Percentiles rank a stretch among this genome's conserved stretches.
Conservation (phyloP, 805 yeast species). For the Barnettozyma siamensis region DNA sequence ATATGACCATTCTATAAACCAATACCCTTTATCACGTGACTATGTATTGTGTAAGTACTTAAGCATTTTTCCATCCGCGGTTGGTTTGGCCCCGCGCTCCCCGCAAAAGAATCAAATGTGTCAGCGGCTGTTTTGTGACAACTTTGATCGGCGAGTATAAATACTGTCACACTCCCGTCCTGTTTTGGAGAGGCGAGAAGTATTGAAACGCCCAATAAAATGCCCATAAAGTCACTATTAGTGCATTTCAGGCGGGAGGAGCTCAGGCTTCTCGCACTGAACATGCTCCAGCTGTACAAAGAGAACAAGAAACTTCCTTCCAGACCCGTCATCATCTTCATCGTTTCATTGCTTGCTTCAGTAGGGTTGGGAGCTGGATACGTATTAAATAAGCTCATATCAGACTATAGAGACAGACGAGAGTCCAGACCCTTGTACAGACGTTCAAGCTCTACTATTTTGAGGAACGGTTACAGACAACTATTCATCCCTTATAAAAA, state of each 20-base stretch:
- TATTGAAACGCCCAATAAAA: no score
- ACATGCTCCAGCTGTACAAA: constrained; percentile 21
- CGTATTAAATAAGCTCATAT: constrained; percentile 21
- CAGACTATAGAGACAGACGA: constrained; percentile 24
- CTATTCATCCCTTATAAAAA: constrained; percentile 25
- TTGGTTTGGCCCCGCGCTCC: no score
- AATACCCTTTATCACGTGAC: no score
- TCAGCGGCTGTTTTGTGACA: no score
- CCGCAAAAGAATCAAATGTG: no score
- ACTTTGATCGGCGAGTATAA: no score
- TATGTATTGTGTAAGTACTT: no score
- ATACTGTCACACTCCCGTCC: no score
- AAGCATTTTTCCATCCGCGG: no score
- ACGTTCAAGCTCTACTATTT: constrained; percentile 25
- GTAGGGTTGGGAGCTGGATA: constrained; percentile 18
- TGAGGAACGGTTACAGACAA: constrained; percentile 27
- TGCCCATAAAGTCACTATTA: neutral
- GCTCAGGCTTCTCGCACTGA: constrained; percentile 16
- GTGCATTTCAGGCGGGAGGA: constrained; percentile 14
- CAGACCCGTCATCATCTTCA: constrained; percentile 24
- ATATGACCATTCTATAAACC: no score
- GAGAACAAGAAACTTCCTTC: constrained; percentile 25
- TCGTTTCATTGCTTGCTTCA: constrained; percentile 22
- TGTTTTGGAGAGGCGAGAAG: no score
- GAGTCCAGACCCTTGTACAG: constrained; percentile 25